Percentiles rank a stretch among this genome's conserved stretches.
Conservation (phyloP, 1,139 yeast genomes). For the Magnusiomyces ingens region DNA sequence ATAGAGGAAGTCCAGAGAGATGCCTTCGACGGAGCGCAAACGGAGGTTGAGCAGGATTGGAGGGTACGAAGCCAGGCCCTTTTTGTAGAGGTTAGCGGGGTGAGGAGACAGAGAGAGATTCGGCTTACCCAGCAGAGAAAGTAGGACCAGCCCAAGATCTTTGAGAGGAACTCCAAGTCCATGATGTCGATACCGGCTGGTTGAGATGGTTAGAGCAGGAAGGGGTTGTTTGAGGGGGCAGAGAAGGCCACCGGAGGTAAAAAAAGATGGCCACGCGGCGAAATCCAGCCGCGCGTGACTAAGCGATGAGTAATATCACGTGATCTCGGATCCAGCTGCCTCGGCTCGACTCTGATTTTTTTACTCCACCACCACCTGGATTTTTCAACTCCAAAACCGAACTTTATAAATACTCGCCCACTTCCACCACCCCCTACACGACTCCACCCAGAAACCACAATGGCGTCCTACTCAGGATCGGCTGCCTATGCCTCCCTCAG, state of each 20-base stretch:
- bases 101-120: neutral
- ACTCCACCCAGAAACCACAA: neutral
- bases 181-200: neutral
- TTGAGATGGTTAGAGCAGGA: no score
- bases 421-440: neutral
- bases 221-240: no score
- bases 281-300: no score
- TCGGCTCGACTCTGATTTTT: no score
- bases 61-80: slow-evolving; percentile 43
- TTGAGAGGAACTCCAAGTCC: slow-evolving; percentile 18
- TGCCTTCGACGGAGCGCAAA: slow-evolving; percentile 40
- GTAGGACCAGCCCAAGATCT: slow-evolving; percentile 28
- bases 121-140: slow-evolving; percentile 27
- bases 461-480: neutral
- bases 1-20: slow-evolving; percentile 39
- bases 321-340: no score
- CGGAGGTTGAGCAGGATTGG: slow-evolving; percentile 36
- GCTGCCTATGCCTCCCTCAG: slow-evolving; percentile 30
- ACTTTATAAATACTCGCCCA: neutral
- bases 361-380: neutral
- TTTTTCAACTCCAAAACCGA: neutral
- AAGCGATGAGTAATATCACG: no score
- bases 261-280: no score
- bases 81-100: neutral
- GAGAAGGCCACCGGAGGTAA: no score